phyloP scores from a whole-genome alignment of 352 stramenopile genomes.

The Pythium phragmitis region DNA sequence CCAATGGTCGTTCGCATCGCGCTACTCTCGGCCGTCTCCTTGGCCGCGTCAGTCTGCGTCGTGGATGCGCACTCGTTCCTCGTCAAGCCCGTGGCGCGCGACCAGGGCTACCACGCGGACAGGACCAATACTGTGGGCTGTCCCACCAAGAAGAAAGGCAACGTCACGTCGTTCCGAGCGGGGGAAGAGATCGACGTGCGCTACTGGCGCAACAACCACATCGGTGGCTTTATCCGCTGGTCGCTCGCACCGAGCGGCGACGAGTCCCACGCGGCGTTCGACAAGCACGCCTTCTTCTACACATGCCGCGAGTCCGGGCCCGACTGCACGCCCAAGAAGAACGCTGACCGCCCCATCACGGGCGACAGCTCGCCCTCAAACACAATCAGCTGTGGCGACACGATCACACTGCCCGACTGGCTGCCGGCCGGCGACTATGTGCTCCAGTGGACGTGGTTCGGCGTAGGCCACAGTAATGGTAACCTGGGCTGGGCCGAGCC shows the following conservation, averaged over 20 bases:
- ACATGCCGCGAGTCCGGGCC: conserved; percentile 28
- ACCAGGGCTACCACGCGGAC: too few species aligned
- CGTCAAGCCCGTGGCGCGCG: too few species aligned
- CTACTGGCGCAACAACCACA: conserved; percentile 37
- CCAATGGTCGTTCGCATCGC: too few species aligned
- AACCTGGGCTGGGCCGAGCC: conserved; percentile 18
- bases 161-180: conserved; percentile 10
- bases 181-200: conserved; percentile 30
- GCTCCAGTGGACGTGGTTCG: conserved; percentile 26
- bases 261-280: conserved; percentile 26
- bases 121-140: too few species aligned
- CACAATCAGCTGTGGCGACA: conserved; percentile 20
- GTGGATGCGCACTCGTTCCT: too few species aligned
- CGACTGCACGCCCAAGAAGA: conserved; percentile 22
- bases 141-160: conserved; percentile 8
- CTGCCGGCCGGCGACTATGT: conserved; percentile 24
- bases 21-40: too few species aligned
- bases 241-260: conserved; percentile 24
- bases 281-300: conserved; percentile 32
- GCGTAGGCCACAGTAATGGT: conserved; percentile 16
- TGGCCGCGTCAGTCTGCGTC: too few species aligned
- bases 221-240: conserved; percentile 34
- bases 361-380: conserved; percentile 4
- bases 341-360: conserved; percentile 7
- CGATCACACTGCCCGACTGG: conserved; percentile 27